Evolutionary conservation across 768 basidiomycete species (phyloP).

Genomic region (Mycena belliarum): DNA sequence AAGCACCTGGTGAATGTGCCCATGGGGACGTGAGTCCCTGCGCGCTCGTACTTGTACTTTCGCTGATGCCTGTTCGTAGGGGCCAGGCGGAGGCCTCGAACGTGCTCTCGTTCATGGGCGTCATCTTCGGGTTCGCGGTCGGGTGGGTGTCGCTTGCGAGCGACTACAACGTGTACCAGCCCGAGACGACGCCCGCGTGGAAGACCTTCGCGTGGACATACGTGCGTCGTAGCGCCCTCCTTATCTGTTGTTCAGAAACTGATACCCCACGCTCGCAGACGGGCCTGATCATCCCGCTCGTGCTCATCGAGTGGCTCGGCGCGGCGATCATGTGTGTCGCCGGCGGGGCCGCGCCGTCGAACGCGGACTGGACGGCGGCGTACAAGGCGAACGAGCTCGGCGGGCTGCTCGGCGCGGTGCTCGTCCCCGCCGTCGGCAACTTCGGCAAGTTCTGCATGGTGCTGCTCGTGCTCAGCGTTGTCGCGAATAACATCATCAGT

Average conservation of each 20-base stretch:
- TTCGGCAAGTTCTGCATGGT: conserved; percentile 62
- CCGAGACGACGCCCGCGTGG: conserved; percentile 32
- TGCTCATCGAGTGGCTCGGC: conserved; percentile 48
- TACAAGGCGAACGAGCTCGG: conserved; percentile 42
- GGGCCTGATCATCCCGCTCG: conserved; percentile 24
- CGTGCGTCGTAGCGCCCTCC: conserved; percentile 46
- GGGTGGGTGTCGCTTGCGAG: conserved; percentile 43
- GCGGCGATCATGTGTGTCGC: conserved; percentile 40
- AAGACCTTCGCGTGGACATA: conserved; percentile 44
- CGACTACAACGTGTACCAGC: conserved; percentile 46
- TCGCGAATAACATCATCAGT: conserved; percentile 54
- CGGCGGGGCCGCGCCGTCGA: conserved; percentile 33
- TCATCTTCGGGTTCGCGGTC: conserved; percentile 51
- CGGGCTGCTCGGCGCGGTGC: conserved; percentile 50
- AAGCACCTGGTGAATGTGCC: conserved; percentile 40
- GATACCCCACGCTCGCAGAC: neutral
- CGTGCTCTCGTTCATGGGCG: conserved; percentile 33
- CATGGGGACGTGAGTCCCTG: conserved; percentile 13
- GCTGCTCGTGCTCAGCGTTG: conserved; percentile 46
- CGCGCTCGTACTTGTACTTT: neutral
- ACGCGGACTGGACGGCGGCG: conserved; percentile 36
- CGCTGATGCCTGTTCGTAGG: conserved; percentile 22
- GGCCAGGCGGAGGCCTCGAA: conserved; percentile 34
- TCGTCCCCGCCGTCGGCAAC: conserved; percentile 45
- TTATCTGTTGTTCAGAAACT: conserved; percentile 8